Evolutionary conservation across 495 filamentous ascomycete species (phyloP), one percentile per base, ranked within the genome.

Genomic region (Annulohypoxylon stygium): DNA sequence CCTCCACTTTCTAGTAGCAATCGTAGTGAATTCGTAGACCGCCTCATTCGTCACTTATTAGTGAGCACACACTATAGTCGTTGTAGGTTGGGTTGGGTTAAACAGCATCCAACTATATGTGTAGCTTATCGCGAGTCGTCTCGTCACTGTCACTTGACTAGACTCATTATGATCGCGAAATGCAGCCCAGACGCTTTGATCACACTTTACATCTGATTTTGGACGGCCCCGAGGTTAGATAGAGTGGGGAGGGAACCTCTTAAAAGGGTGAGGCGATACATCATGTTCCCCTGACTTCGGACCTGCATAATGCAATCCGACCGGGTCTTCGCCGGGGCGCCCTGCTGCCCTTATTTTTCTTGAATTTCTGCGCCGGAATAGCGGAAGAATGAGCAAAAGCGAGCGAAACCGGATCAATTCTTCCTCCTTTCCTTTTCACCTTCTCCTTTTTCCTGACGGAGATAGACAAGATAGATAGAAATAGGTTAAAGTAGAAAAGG

Each of bases 231-330:
- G 53, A 70, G 63, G 33, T 58, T 62, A 59, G 61, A 55, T 61
- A 66, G 66, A 63, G 70, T 66, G 71, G 63, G 62, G 67, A 63
- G 57, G 41, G 55, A 43, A 59, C 2, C 16, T 61, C 51, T 39
- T 57, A 61, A 60, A 73, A 73, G 34, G 60, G 71, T 61, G 60
- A 73, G 57, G 67, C 71, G 66, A 74, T 70, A 69, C 61, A 65
- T 69, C 65, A 62, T 67, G 53, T 67, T 67, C 67, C 71, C 71
- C 71, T 74, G 71, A 70, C 57, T 64, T 54, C 33, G 72, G 67
- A 75, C 72, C 72, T 75, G 72, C 72, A 75, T 75, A 75, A 75
- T 73, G 72, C 67, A 67, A 70, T 75, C 72, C 72, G 54, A 75
- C 72, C 64, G 67, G 67, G 67, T 63, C 14, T 54, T 70, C 67